phyloP scores from a whole-genome alignment of 2,329 filamentous ascomycete genomes.

The Stromatinia cepivora region DNA sequence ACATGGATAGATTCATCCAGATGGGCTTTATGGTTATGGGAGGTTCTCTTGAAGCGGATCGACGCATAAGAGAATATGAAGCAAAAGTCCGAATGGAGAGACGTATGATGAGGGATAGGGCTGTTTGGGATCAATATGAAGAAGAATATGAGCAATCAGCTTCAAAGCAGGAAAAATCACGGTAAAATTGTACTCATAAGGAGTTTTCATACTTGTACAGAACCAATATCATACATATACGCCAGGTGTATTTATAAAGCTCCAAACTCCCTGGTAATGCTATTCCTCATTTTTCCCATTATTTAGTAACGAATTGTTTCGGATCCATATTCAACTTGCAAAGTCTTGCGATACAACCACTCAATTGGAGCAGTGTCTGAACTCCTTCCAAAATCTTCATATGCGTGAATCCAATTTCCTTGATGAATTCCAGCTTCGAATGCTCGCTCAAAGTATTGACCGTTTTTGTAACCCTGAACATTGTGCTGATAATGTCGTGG shows the following conservation, averaged over 20 bases:
- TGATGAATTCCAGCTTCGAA: constrained; percentile 94
- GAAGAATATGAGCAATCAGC: constrained; percentile 47
- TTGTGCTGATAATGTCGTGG: constrained; percentile 97
- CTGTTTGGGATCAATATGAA: constrained; percentile 68
- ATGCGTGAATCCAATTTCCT: constrained; percentile 97
- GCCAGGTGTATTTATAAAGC: constrained; percentile 20
- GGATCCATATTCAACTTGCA: constrained; percentile 98
- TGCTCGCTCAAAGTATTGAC: constrained; percentile 91
- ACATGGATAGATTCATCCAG: constrained; percentile 66
- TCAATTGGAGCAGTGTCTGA: constrained; percentile 90
- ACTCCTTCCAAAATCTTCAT: constrained; percentile 99
- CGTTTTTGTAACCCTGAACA: constrained; percentile 98
- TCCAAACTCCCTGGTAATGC: constrained; percentile 34
- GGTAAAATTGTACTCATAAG: constrained; percentile 25
- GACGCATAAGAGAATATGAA: constrained; percentile 66
- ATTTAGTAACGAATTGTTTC: constrained; percentile 62
- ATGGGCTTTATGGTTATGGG: constrained; percentile 74
- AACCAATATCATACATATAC: constrained; percentile 16
- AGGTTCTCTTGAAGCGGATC: constrained; percentile 74
- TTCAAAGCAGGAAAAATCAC: constrained; percentile 24
- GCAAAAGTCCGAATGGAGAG: constrained; percentile 63
- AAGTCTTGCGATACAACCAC: constrained; percentile 85
- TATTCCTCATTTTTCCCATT: constrained; percentile 26
- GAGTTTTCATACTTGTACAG: constrained; percentile 19
- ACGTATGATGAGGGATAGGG: constrained; percentile 62